Evolutionary conservation across 345 rosid genomes (phyloP).

Genomic region (Dipteronia dyeriana): DNA sequence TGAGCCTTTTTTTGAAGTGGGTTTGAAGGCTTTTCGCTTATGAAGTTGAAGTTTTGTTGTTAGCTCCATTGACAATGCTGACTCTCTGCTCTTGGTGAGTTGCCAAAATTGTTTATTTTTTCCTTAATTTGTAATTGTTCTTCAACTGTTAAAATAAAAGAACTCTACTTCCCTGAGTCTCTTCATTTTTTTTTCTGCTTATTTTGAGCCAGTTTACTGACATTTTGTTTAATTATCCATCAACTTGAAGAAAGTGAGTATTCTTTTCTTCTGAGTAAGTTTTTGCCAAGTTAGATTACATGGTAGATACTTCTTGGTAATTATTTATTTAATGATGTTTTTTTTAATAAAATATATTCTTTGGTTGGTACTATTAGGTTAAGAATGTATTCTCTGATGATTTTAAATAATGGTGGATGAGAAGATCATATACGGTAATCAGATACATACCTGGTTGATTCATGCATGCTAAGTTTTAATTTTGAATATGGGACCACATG

Average conservation of each 20-base stretch:
- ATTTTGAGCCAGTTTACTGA: constrained; percentile 5
- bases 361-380: not conserved
- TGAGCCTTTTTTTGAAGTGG: constrained; percentile 35
- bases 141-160: not conserved
- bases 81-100: constrained; percentile 43
- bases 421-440: constrained; percentile 23
- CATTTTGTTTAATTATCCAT: constrained; percentile 6
- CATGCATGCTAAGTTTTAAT: constrained; percentile 29
- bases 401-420: constrained; percentile 14
- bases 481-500: constrained; percentile 31
- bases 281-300: not conserved
- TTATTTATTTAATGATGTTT: not conserved
- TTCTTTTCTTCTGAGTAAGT: not conserved
- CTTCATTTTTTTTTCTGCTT: not conserved
- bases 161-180: not conserved
- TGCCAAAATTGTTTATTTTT: constrained; percentile 11
- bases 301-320: not conserved
- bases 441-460: constrained; percentile 25
- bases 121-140: not conserved
- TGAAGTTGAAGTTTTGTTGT: constrained; percentile 21
- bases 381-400: constrained; percentile 1
- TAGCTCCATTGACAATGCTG: constrained; percentile 43
- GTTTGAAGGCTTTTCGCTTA: constrained; percentile 21
- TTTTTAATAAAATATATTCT: not conserved
- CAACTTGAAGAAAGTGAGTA: not conserved